Base-by-base conservation (phyloP, 345 rosid genomes). In the Mangifera indica region DNA sequence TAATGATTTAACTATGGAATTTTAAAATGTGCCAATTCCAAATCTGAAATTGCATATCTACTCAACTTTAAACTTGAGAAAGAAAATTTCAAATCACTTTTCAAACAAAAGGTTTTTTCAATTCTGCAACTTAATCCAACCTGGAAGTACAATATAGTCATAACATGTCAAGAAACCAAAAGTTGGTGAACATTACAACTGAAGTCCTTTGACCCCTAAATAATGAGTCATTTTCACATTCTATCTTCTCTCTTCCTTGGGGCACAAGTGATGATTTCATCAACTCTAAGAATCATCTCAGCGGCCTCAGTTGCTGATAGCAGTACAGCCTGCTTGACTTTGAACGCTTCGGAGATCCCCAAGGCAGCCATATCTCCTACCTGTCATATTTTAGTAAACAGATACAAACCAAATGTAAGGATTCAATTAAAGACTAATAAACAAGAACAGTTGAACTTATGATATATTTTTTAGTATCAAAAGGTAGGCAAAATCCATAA, bases 251-350 rank as follows among this genome's bases (percentile, higher is more conserved):
- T 88, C 73, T 73, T 87, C 70, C 96, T 73, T 6, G 96, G 96
- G 34, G 97, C 97, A 81, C 90, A 88, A 45, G 90, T 88, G 72
- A 91, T 91, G 72, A 87, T 90, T 77, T 90, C 90, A 76, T 88
- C 96, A 3, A 91, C 97, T 71, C 97, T 83, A 18, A 88, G 86
- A 66, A 91, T 88, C 97, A 91, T 87, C 85, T 91, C 97, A 21
- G 93, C 89, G 56, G 99, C 99, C 84, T 94, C 99, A 1, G 99
- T 94, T 63, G 99, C 99, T 4, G 99, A 94, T 17, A 90, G 90
- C 79, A 94, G 64, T 66, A 92, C 82, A 10, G 99, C 99, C 74
- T 90, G 99, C 87, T 94, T 94, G 55, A 94, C 99, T 83, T 92
- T 95, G 83, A 92, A 95, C 24, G 99, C 72, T 82, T 95, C 99